These are phyloP conservation scores for Oryza longistaminata DNA, from an alignment of 176 grass and related monocot genomes.

Conservation along the genomic window DNA sequence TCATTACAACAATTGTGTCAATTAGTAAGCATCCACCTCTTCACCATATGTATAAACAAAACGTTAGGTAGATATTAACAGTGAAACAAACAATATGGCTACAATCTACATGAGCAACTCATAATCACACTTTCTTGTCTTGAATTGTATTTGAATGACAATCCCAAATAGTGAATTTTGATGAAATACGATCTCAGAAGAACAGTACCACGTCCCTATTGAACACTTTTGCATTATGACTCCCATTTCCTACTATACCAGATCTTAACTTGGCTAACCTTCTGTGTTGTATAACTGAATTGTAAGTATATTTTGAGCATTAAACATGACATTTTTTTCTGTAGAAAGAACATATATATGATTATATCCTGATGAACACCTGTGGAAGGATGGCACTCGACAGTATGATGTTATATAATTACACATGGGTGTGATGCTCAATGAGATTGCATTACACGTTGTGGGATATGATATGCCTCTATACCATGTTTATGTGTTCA, in stretches of 20 bases:
- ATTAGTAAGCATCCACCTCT: neutral
- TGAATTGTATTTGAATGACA: neutral
- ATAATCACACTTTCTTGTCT: constrained; percentile 1
- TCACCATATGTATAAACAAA: constrained; percentile 12
- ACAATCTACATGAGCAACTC: neutral
- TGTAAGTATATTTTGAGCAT: too few species aligned
- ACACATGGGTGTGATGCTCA: neutral
- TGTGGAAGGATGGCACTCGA: neutral
- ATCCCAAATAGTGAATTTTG: neutral
- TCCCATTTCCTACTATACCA: too few species aligned
- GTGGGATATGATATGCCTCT: neutral
- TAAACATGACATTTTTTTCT: neutral
- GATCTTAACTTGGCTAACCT: too few species aligned
- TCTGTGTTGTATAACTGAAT: too few species aligned
- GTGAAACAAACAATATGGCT: neutral
- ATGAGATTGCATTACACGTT: neutral
- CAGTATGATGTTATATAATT: neutral
- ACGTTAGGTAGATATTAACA: neutral
- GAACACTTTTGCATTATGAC: neutral
- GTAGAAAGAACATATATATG: neutral
- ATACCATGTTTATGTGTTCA: neutral
- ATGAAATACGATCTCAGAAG: constrained; percentile 3
- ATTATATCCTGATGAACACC: constrained; percentile 1
- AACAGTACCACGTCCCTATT: neutral
- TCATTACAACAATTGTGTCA: constrained; percentile 5